Percentiles rank a stretch among this genome's conserved stretches.
Conservation (phyloP, 768 basidiomycete genomes). For the Calocybe gangraenosa region DNA sequence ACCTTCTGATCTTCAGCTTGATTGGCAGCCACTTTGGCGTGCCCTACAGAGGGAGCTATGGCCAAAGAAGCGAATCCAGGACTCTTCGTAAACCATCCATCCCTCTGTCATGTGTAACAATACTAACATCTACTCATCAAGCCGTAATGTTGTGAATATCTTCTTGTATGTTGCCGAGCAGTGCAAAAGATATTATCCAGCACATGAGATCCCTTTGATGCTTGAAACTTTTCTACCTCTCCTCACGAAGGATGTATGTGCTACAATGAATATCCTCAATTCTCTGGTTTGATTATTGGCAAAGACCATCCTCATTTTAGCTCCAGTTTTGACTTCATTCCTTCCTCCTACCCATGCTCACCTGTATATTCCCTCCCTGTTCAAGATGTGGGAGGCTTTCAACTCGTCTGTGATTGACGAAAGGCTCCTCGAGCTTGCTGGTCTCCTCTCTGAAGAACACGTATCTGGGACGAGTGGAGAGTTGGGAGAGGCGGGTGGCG, state of each 20-base stretch:
- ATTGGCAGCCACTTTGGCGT: conserved; percentile 78
- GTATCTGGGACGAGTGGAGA: conserved; percentile 52
- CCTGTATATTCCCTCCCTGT: conserved; percentile 66
- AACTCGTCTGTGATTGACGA: conserved; percentile 75
- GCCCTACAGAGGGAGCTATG: conserved; percentile 70
- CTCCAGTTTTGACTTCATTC: conserved; percentile 75
- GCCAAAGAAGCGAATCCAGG: conserved; percentile 60
- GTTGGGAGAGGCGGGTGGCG: conserved; percentile 50
- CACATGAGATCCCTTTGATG: conserved; percentile 65
- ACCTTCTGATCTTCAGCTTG: conserved; percentile 57
- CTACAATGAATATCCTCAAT: not conserved
- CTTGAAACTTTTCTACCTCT: conserved; percentile 66
- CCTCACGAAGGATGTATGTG: conserved; percentile 64
- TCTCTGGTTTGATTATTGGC: not conserved
- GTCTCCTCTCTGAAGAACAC: conserved; percentile 68
- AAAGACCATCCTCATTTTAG: conserved; percentile 65
- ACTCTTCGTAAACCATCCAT: conserved; percentile 44
- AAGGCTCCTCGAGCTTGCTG: conserved; percentile 66
- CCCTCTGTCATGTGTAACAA: conserved; percentile 1
- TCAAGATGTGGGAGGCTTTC: conserved; percentile 76
- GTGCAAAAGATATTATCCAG: conserved; percentile 66
- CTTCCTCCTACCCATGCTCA: conserved; percentile 64
- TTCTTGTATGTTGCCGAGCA: conserved; percentile 70
- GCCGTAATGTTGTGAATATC: conserved; percentile 67
- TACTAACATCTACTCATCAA: conserved; percentile 17